phyloP scores from a whole-genome alignment of 2,329 filamentous ascomycete species.

The Sporothrix inflata region DNA sequence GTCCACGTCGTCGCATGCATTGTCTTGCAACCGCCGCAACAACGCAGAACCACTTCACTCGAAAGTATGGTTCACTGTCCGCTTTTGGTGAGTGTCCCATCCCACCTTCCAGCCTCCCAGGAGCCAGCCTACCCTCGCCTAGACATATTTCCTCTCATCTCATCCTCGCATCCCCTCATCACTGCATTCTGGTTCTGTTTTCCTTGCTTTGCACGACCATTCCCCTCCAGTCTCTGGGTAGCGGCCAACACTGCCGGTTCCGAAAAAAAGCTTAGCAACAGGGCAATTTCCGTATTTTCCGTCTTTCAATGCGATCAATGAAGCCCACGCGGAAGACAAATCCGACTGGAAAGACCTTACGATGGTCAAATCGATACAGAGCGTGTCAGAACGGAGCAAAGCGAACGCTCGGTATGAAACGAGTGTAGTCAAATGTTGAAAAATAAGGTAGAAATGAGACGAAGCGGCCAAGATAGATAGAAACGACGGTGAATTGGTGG shows the following conservation, averaged over 20 bases:
- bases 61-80: neutral
- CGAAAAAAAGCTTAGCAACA: neutral
- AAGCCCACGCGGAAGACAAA: neutral
- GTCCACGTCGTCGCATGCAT: neutral
- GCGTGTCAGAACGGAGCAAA: no score
- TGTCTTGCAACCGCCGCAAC: neutral
- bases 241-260: neutral
- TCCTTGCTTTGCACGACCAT: neutral
- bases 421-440: no score
- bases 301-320: neutral
- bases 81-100: neutral
- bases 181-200: neutral
- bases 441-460: no score
- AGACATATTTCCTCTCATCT: neutral
- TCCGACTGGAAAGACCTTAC: no score
- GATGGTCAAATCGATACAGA: no score
- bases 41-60: neutral
- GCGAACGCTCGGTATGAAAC: no score
- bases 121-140: neutral
- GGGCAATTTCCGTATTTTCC: neutral
- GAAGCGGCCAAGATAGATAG: no score
- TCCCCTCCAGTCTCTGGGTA: neutral
- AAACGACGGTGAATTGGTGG: no score
- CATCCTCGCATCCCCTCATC: neutral
- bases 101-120: no score